phyloP scores from a whole-genome alignment of 768 basidiomycete genomes.

The Psilocybe cyanescens region DNA sequence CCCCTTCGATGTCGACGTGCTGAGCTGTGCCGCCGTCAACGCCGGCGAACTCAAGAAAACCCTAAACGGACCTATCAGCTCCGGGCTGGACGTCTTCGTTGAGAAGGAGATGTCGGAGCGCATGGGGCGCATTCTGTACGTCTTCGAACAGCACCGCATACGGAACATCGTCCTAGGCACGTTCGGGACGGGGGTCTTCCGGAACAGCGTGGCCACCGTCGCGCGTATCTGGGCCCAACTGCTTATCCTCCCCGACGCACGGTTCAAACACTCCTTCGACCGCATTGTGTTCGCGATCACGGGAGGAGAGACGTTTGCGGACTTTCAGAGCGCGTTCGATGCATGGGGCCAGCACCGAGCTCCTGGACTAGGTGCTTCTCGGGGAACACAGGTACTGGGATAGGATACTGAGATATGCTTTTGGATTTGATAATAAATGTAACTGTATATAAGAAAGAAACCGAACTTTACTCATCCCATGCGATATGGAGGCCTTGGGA shows the following conservation, averaged over 20 bases:
- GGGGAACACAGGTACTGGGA: not conserved
- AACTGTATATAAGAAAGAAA: no score
- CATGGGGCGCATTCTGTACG: constrained; percentile 64
- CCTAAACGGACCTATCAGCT: constrained; percentile 12
- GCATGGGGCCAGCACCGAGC: constrained; percentile 25
- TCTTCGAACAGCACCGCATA: constrained; percentile 62
- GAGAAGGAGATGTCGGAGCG: constrained; percentile 63
- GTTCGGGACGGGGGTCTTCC: constrained; percentile 76
- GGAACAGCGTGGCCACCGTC: constrained; percentile 57
- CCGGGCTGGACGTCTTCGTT: constrained; percentile 42
- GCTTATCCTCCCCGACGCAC: constrained; percentile 47
- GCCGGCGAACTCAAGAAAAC: constrained; percentile 48
- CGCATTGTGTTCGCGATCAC: constrained; percentile 65
- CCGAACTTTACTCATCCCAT: not conserved
- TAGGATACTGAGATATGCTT: not conserved
- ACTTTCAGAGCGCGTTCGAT: constrained; percentile 30
- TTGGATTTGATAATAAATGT: no score
- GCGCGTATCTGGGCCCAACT: constrained; percentile 69
- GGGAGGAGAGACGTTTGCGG: constrained; percentile 27
- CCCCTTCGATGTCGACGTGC: constrained; percentile 64
- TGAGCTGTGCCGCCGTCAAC: constrained; percentile 80
- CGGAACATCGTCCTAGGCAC: constrained; percentile 65
- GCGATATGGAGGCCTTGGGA: no score
- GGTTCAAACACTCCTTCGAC: constrained; percentile 61
- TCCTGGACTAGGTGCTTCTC: not conserved